phyloP scores from a whole-genome alignment of 192 early-diverging fungal genomes.

The Gamsiella multidivaricata region DNA sequence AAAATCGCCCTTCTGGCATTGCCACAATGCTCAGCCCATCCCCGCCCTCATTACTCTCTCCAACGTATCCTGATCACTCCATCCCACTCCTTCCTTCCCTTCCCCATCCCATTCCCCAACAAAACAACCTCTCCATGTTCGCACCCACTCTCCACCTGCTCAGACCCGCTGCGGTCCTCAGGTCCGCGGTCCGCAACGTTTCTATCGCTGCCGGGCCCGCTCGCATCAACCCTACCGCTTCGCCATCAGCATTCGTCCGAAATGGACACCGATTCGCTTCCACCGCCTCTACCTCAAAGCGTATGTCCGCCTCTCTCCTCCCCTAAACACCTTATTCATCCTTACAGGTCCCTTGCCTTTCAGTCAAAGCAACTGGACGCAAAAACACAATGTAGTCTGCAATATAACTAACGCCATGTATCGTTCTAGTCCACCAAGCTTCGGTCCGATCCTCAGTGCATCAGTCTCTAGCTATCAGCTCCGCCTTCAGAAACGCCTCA shows the following conservation, averaged over 20 bases:
- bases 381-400: neutral
- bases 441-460: neutral
- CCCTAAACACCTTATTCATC: neutral
- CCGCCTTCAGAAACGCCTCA: slow-evolving; percentile 8
- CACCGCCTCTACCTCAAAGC: neutral
- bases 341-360: too few species aligned
- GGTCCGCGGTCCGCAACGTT: neutral
- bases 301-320: neutral
- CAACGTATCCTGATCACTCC: neutral
- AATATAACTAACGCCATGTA: neutral
- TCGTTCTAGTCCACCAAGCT: neutral
- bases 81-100: neutral
- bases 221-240: neutral
- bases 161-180: slow-evolving; percentile 4
- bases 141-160: neutral
- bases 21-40: too few species aligned
- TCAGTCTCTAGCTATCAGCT: neutral
- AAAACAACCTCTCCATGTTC: neutral
- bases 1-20: too few species aligned
- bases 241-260: slow-evolving; percentile 10
- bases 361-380: too few species aligned
- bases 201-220: neutral
- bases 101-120: neutral
- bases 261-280: slow-evolving; percentile 15
- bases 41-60: too few species aligned